Percentiles rank a stretch among this genome's conserved stretches.
phyloP scores from a whole-genome alignment of 1,139 yeast genomes.

The Kodamaea arcana region DNA sequence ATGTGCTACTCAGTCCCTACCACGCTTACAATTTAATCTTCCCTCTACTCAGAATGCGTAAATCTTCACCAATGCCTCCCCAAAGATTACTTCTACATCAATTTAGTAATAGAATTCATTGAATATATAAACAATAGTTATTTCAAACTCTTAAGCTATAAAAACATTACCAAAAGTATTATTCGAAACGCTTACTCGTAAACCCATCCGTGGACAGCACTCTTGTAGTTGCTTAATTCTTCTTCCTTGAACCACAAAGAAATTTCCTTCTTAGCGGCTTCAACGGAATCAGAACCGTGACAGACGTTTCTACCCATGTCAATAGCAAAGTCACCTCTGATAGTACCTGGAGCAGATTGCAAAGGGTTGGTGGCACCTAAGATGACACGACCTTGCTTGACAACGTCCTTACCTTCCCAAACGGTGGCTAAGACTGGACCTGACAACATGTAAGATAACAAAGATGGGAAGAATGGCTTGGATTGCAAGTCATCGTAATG shows the following conservation, averaged over 20 bases:
- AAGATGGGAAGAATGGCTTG: conserved; percentile 97
- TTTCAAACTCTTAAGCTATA: too few species aligned
- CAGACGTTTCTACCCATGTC: conserved; percentile 99
- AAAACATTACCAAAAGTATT: conserved; percentile 1
- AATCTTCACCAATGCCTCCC: too few species aligned
- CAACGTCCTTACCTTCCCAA: conserved; percentile 99
- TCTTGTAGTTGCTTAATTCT: conserved; percentile 91
- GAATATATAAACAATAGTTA: too few species aligned
- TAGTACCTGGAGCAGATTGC: conserved; percentile 97
- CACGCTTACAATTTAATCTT: too few species aligned
- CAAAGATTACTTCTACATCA: too few species aligned
- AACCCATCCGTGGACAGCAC: conserved; percentile 81
- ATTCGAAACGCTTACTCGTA: conserved; percentile 70
- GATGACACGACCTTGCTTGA: conserved; percentile 95
- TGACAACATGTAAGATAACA: conserved; percentile 93
- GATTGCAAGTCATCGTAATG: conserved; percentile 94
- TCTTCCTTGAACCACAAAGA: conserved; percentile 97
- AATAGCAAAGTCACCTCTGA: conserved; percentile 94
- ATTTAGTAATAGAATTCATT: too few species aligned
- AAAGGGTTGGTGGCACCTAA: conserved; percentile 99
- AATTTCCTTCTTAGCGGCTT: conserved; percentile 94
- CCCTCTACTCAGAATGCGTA: too few species aligned
- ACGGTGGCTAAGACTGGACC: conserved; percentile 99
- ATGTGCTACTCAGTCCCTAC: too few species aligned
- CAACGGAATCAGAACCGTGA: conserved; percentile 99